Base-by-base conservation (phyloP, 768 basidiomycete genomes). In the Suillus tomentosus region DNA sequence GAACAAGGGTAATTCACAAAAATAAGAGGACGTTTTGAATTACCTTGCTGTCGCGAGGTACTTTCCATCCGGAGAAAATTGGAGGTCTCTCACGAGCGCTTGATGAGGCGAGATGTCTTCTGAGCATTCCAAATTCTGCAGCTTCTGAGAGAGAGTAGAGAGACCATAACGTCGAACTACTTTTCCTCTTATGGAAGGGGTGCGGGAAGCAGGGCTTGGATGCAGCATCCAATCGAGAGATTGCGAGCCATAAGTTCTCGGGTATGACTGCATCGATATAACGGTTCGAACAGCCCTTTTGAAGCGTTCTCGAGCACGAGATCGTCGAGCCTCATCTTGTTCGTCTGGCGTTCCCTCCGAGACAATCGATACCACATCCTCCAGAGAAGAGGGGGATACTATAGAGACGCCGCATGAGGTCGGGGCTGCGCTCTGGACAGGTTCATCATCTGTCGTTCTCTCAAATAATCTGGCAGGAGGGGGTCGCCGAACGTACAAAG, bases 11-110 rank as follows among this genome's bases (percentile, higher is more conserved):
- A 67, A 39, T 24, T 42, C 45, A 40, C 8, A 59, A 24, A 37
- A 64, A 62, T 43, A 31, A 60, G 9, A 22, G 9, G 40, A 66
- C 73, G 47, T 5, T 37, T n/a, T 4, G 1, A 40, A 40, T 57
- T 62, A 80, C 78, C 84, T 84, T 42, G 85, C 84, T 1, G 85
- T 85, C 1, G 84, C 84, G 67, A 85, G 66, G 67, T 79, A 83
- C 67, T 79, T 78, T 51, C 84, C 84, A 66, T 84, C 79, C 3
- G 84, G 85, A 15, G 85, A 86, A 70, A 85, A 85, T 64, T 85
- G 83, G 55, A 85, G 68, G 66, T 85, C 82, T 62, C 83, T 72
- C n/a, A 85, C 84, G n/a, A 85, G 78, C 7, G 84, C 85, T 59
- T 77, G 74, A 63, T 85, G 84, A 36, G 81, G 79, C 37, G 72